These are phyloP conservation scores for Fusarium aywerte DNA, from an alignment of 2,329 filamentous ascomycete species.

Conservation along the genomic window DNA sequence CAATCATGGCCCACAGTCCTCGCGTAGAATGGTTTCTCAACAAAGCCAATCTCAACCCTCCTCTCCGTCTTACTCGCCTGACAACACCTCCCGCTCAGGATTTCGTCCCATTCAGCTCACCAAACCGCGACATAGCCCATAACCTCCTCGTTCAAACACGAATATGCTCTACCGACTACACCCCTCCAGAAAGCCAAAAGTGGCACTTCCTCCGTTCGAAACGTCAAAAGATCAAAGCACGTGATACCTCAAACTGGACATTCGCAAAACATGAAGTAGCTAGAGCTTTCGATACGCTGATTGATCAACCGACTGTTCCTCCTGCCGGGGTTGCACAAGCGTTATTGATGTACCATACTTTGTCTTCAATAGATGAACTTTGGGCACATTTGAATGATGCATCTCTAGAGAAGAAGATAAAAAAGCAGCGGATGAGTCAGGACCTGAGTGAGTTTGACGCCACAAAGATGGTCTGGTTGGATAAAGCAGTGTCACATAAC, in stretches of 20 bases:
- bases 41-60: slow-evolving; percentile 14
- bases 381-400: slow-evolving; percentile 21
- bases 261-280: slow-evolving; percentile 31
- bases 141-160: slow-evolving; percentile 12
- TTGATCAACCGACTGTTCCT: not conserved
- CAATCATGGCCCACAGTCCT: not conserved
- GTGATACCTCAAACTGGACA: slow-evolving; percentile 10
- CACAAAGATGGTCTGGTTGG: not conserved
- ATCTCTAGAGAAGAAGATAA: slow-evolving; percentile 27
- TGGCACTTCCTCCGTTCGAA: slow-evolving; percentile 14
- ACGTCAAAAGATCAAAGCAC: not conserved
- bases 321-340: slow-evolving; percentile 23
- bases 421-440: not conserved
- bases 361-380: slow-evolving; percentile 15
- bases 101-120: not conserved
- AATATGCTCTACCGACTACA: not conserved
- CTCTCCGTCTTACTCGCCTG: not conserved
- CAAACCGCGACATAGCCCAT: slow-evolving; percentile 8
- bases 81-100: slow-evolving; percentile 12
- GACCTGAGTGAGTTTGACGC: not conserved
- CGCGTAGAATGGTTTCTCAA: slow-evolving; percentile 24
- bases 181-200: not conserved
- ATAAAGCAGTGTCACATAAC: not conserved
- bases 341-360: not conserved
- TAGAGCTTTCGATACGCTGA: not conserved